phyloP scores from a whole-genome alignment of 495 filamentous ascomycete genomes.

The Oidiodendron maius region DNA sequence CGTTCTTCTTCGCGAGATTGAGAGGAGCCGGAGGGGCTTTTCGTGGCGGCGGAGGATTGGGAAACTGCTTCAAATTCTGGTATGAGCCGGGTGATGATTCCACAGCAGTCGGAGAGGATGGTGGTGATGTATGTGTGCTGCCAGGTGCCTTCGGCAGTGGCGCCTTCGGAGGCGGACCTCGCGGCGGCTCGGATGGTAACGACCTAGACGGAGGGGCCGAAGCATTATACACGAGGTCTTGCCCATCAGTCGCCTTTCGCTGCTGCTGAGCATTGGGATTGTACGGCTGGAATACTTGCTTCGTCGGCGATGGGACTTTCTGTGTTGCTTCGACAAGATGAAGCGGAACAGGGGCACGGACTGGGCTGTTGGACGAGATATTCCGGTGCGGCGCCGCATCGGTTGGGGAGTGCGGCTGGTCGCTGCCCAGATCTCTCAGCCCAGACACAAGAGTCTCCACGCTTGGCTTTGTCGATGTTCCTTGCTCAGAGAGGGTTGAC shows the following conservation, averaged over 20 bases:
- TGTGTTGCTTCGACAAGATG: slow-evolving; percentile 28
- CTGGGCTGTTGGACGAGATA: slow-evolving; percentile 22
- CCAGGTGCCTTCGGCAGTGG: slow-evolving; percentile 19
- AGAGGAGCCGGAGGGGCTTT: slow-evolving; percentile 84
- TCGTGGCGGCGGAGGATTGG: slow-evolving; percentile 54
- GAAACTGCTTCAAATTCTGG: slow-evolving; percentile 34
- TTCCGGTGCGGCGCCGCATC: neutral
- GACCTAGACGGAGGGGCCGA: slow-evolving; percentile 41
- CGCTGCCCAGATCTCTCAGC: slow-evolving; percentile 45
- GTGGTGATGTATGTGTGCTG: slow-evolving; percentile 6
- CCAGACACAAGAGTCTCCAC: slow-evolving; percentile 33
- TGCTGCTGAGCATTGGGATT: slow-evolving; percentile 43
- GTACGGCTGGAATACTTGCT: slow-evolving; percentile 45
- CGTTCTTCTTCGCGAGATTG: slow-evolving; percentile 50
- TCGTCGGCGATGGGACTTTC: slow-evolving; percentile 45
- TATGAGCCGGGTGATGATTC: slow-evolving; percentile 43
- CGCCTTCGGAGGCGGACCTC: slow-evolving; percentile 20
- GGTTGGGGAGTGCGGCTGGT: slow-evolving; percentile 52
- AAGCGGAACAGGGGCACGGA: slow-evolving; percentile 13
- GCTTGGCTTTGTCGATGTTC: neutral
- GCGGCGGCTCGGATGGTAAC: slow-evolving; percentile 33
- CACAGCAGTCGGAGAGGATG: slow-evolving; percentile 36
- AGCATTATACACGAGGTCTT: slow-evolving; percentile 37
- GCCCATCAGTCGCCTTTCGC: slow-evolving; percentile 24
- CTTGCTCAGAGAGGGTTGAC: slow-evolving; percentile 10